Percentiles rank a stretch among this genome's conserved stretches.
phyloP scores from a whole-genome alignment of 1,284 basidiomycete genomes.

The Irpex rosettiformis region DNA sequence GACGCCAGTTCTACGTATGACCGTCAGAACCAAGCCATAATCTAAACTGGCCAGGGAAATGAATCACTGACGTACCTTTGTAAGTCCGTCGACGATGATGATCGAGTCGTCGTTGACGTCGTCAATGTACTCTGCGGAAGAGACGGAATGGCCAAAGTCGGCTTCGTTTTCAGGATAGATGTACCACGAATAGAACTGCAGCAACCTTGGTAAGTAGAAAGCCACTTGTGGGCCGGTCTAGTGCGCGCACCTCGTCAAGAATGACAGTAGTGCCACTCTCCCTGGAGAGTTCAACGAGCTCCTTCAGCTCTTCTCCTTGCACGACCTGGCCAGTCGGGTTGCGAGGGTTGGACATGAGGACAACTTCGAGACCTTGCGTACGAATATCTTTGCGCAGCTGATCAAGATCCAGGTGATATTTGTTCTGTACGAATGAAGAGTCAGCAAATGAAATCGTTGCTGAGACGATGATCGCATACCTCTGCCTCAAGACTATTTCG shows the following conservation, averaged over 20 bases:
- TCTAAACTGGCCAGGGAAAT: not conserved
- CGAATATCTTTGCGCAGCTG: constrained; percentile 71
- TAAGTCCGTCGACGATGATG: constrained; percentile 88
- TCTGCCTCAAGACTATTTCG: constrained; percentile 51
- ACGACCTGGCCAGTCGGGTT: constrained; percentile 88
- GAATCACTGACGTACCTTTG: constrained; percentile 57
- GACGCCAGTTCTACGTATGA: constrained; percentile 70
- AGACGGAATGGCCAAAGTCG: constrained; percentile 76
- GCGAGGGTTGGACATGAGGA: constrained; percentile 88
- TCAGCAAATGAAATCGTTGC: constrained; percentile 71
- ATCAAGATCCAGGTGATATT: constrained; percentile 73
- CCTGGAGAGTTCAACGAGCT: constrained; percentile 71
- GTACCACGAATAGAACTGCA: constrained; percentile 89
- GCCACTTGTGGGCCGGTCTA: no score
- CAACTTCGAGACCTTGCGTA: constrained; percentile 79
- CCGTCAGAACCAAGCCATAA: not conserved
- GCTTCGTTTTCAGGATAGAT: constrained; percentile 78
- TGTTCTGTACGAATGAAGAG: constrained; percentile 35
- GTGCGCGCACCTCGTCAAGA: constrained; percentile 73
- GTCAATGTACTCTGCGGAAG: constrained; percentile 80
- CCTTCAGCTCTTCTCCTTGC: constrained; percentile 74
- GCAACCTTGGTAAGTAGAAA: no score
- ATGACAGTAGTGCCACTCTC: constrained; percentile 76
- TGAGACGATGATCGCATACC: constrained; percentile 76
- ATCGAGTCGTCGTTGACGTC: constrained; percentile 85